A percentile compares a stretch with the other conserved stretches of the same genome.
phyloP scores from a whole-genome alignment of 2,329 filamentous ascomycete genomes.

The Akanthomyces lecanii region DNA sequence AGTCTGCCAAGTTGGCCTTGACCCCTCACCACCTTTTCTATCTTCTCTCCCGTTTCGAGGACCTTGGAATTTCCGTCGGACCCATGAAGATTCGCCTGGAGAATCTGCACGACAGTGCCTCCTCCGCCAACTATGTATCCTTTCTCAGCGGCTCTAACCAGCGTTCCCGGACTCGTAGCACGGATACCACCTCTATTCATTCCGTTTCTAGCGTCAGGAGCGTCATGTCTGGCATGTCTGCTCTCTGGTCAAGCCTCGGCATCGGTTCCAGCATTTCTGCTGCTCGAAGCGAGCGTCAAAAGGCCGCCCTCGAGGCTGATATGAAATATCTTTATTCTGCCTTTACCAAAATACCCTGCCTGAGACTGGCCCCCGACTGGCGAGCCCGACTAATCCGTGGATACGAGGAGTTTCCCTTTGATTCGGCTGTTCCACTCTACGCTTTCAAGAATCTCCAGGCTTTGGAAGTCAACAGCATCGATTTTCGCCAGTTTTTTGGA shows the following conservation, averaged over 20 bases:
- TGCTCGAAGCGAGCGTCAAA: constrained; percentile 84
- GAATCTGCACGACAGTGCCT: constrained; percentile 83
- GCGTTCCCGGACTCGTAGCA: constrained; percentile 70
- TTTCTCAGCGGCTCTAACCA: constrained; percentile 78
- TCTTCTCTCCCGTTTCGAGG: constrained; percentile 90
- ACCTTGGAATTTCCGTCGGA: constrained; percentile 82
- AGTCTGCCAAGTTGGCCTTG: constrained; percentile 85
- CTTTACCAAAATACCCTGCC: constrained; percentile 95
- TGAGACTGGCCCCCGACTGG: constrained; percentile 88
- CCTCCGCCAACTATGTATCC: constrained; percentile 89
- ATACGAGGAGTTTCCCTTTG: constrained; percentile 97
- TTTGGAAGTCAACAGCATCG: constrained; percentile 89
- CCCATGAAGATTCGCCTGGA: constrained; percentile 95
- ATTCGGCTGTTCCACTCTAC: constrained; percentile 93
- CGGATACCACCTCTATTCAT: constrained; percentile 86
- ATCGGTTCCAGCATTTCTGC: constrained; percentile 74
- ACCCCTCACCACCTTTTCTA: constrained; percentile 98
- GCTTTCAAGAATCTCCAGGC: constrained; percentile 96
- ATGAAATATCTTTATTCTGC: constrained; percentile 96
- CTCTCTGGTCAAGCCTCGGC: constrained; percentile 84
- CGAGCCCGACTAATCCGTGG: constrained; percentile 84
- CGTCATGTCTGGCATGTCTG: constrained; percentile 95
- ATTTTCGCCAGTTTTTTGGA: constrained; percentile 94
- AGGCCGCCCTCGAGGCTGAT: constrained; percentile 78
- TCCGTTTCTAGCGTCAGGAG: constrained; percentile 96